A percentile compares a stretch with the other conserved stretches of the same genome.
phyloP scores from a whole-genome alignment of 192 early-diverging fungal species.

The Backusella circina region DNA sequence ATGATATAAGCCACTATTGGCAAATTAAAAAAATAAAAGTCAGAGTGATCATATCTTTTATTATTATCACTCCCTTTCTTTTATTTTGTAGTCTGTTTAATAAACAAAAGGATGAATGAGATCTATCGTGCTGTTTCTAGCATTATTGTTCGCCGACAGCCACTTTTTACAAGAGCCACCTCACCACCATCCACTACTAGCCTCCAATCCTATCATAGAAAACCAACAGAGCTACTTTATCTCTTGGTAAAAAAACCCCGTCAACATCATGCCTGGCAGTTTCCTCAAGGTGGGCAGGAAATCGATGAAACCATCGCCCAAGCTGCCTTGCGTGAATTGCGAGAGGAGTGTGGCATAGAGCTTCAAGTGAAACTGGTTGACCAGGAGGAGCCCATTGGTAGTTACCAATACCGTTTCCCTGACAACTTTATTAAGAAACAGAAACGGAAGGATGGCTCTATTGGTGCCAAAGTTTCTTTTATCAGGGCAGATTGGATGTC shows the following conservation, averaged over 20 bases:
- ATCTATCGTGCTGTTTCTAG: neutral
- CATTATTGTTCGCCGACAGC: neutral
- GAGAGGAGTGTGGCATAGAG: conserved; percentile 64
- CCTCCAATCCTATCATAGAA: neutral
- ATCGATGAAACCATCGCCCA: conserved; percentile 63
- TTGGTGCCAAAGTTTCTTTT: conserved; percentile 22
- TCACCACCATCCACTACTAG: neutral
- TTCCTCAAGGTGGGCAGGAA: conserved; percentile 66
- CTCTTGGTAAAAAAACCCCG: conserved; percentile 69
- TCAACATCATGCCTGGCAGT: conserved; percentile 62
- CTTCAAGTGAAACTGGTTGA: conserved; percentile 77
- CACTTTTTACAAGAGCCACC: neutral
- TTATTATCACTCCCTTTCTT: neutral
- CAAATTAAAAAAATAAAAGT: neutral
- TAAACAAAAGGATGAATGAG: neutral
- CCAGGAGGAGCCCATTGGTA: conserved; percentile 68
- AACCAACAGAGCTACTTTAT: conserved; percentile 46
- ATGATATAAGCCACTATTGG: neutral
- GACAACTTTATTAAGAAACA: neutral
- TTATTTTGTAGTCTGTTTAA: neutral
- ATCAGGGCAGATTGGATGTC: conserved; percentile 66
- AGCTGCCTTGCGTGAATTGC: conserved; percentile 69
- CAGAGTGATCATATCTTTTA: neutral
- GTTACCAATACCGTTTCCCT: conserved; percentile 41
- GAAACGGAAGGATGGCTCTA: conserved; percentile 3